Evolutionary conservation across 805 yeast genomes (phyloP).

Genomic region (Saccharomyces jurei): DNA sequence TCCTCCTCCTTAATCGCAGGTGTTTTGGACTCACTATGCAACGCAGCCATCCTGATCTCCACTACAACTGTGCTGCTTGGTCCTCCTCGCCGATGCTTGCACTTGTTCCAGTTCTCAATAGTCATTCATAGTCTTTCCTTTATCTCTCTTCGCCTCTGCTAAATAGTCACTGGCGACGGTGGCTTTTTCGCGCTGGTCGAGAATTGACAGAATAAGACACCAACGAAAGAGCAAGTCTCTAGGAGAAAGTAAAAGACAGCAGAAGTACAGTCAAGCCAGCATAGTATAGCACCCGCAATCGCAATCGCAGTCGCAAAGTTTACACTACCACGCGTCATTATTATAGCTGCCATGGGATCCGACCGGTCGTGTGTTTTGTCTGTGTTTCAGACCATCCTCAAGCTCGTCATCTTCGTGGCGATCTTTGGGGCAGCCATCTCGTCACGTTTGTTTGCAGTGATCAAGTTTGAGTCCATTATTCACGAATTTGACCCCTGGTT

Average conservation of each 20-base stretch:
- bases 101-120: neutral
- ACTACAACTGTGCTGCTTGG: neutral
- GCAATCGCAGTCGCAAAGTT: neutral
- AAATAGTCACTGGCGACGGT: neutral
- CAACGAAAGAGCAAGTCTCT: neutral
- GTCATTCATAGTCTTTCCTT: neutral
- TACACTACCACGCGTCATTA: neutral
- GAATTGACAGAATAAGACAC: neutral
- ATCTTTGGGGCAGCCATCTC: constrained; percentile 89
- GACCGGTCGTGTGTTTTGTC: constrained; percentile 8
- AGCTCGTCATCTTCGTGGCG: constrained; percentile 59
- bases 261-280: neutral
- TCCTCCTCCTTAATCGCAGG: constrained; percentile 17
- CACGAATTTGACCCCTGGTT: constrained; percentile 98
- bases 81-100: neutral
- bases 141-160: neutral
- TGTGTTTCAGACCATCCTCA: constrained; percentile 32
- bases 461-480: constrained; percentile 90
- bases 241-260: neutral
- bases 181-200: neutral
- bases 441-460: constrained; percentile 89
- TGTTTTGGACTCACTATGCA: constrained; percentile 4
- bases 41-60: neutral
- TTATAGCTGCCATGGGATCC: neutral
- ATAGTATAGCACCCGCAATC: neutral